Evolutionary conservation across 2,329 filamentous ascomycete species (phyloP), one percentile per base, ranked within the genome.

Genomic region (Dendrostoma leiphaemia): DNA sequence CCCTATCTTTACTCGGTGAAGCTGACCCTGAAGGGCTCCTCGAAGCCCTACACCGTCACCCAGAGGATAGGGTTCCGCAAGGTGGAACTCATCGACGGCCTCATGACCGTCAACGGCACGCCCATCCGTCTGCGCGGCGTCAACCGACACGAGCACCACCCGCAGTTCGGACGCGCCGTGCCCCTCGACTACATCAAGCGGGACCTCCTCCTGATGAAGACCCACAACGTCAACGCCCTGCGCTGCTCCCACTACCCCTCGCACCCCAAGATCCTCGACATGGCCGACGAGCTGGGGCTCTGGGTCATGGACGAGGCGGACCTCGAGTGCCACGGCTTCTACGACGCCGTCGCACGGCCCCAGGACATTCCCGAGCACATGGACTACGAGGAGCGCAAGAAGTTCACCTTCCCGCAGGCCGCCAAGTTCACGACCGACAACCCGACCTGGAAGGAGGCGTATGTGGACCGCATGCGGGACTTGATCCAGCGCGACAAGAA

Each of bases 61-160:
- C 83, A 86, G 35, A 74, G 72, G 4, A 70, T 88, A 12, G 86
- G 86, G 1, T 89, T 89, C 68, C 80, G 85, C 31, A 76, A 78
- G 44, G 78, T 87, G 3, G 83, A 88, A 67, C 74, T 86, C 48
- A 81, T 79, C 51, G 73, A 83, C 45, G 81, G 83, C 1, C 66
- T 85, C 40, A 73, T 87, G 60, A 74, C 74, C 23, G 83, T 89
- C 60, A 89, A 89, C 54, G 85, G 85, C 4, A 73, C 75, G 26
- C 72, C 79, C 1, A 76, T 89, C 47, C 74, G 81, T 2, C 75
- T 90, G 59, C 77, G 81, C 26, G 86, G 86, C 15, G 81, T 83
- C 15, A 89, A 89, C 65, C 74, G 86, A 15, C 87, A 90, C 62
- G 87, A 90, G 54, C 86, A 90, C 61, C 85, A 90, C 61, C 84